Conservation (phyloP, 345 rosid genomes). For the Luvunga scandens region DNA sequence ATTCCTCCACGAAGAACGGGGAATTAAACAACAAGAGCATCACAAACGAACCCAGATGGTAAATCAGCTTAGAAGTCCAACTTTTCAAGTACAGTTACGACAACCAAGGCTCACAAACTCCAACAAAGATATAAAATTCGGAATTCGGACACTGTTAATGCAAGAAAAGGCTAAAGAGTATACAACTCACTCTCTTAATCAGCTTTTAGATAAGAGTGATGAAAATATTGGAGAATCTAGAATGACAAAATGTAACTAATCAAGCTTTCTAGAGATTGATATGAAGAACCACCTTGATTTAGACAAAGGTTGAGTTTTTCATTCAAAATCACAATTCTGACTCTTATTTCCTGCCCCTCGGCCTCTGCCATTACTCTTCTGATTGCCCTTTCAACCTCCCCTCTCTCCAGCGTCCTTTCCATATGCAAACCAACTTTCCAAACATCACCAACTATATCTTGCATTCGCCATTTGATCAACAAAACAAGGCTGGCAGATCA, state of each 20-base stretch:
- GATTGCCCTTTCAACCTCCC: slow-evolving; percentile 20
- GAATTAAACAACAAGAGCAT: too few relatives aligned
- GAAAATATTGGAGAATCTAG: not conserved
- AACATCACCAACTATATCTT: slow-evolving; percentile 17
- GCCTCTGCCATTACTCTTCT: slow-evolving; percentile 16
- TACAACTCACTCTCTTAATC: not conserved
- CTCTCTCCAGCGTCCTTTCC: slow-evolving; percentile 26
- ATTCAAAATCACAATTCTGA: slow-evolving; percentile 16
- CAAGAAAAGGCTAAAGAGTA: not conserved
- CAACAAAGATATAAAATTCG: not conserved
- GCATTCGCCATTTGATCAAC: slow-evolving; percentile 32
- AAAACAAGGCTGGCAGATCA: slow-evolving; percentile 41
- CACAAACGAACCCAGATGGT: not conserved
- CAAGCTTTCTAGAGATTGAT: slow-evolving; percentile 4
- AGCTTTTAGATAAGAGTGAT: too few relatives aligned
- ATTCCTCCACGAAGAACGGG: too few relatives aligned
- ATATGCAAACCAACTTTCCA: slow-evolving; percentile 34
- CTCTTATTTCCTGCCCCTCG: slow-evolving; percentile 34
- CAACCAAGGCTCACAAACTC: not conserved
- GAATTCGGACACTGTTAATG: not conserved
- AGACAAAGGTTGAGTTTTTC: slow-evolving; percentile 16
- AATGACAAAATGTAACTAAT: slow-evolving; percentile 15
- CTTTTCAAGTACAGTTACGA: too few relatives aligned
- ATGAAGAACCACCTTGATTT: slow-evolving; percentile 25
- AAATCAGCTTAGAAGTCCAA: not conserved